Base-by-base conservation (phyloP, 352 stramenopile genomes). In the Phytophthora parvispora region DNA sequence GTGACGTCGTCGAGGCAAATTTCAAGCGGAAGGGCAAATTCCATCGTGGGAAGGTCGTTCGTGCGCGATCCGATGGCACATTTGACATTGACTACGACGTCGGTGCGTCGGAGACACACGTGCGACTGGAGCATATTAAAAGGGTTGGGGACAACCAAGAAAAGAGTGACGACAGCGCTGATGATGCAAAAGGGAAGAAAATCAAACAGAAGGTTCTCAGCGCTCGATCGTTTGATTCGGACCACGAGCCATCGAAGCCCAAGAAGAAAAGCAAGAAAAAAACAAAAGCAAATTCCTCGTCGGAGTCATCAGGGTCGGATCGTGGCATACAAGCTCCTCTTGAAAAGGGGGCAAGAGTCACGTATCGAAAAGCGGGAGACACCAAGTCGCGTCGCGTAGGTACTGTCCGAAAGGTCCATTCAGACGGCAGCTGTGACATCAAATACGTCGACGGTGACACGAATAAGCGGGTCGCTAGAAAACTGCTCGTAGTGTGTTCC, bases 351-450 rank as follows among this genome's bases (percentile, higher is more conserved):
- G 58, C 38, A 15, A 53, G 60, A 43, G 72, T 92, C 15, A 75
- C 90, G 29, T 87, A 72, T 64, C 51, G 67, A 6, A 81, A 80
- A 43, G 80, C 68, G 1, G 29, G 72, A 6, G 64, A 84, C 31
- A 38, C 18, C 0, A 83, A 76, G 43, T 64, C 70, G 4, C 60
- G 69, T n/a, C 72, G 77, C 1, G 48, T 80, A 58, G 74, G 75
- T 7, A 55, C 43, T 31, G 66, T 90, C 9, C 65, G 67, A 10
- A 80, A 74, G 6, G 53, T 87, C 0, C 84, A 88, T 55, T 73
- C 72, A 0, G 76, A 95, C 31, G 74, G 77, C 12, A 94, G 72
- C 18, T 93, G 75, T 29, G 87, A 94, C 36, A 27, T 97, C 2
- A 50, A 75, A 52, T 97, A 93, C 59, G 53, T 68, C 4, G 74